Percentiles rank a stretch among this genome's conserved stretches.
These are phyloP conservation scores for Tricholoma sp. DNA, from an alignment of 768 basidiomycete species.

Conservation along the genomic window DNA sequence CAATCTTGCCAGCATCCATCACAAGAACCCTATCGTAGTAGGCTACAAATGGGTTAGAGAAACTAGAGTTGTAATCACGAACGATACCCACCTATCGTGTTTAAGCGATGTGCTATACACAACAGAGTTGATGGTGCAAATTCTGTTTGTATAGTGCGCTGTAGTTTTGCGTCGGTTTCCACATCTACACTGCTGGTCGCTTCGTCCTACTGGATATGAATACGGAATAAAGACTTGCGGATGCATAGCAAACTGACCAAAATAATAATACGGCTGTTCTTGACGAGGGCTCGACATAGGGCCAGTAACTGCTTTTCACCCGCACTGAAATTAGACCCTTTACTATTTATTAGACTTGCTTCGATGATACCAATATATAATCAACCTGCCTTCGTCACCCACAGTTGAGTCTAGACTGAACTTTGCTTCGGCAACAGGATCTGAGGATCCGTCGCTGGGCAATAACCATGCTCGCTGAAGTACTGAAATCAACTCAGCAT, in stretches of 20 bases:
- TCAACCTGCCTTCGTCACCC: slow-evolving; percentile 51
- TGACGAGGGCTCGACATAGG: slow-evolving; percentile 56
- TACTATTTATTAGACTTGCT: background rate
- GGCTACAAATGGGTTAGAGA: slow-evolving; percentile 22
- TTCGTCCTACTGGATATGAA: slow-evolving; percentile 5
- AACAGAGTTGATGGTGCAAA: slow-evolving; percentile 50
- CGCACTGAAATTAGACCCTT: slow-evolving; percentile 58
- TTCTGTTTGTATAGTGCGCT: slow-evolving; percentile 59
- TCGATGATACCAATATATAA: background rate
- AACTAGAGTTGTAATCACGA: background rate
- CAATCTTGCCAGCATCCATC: slow-evolving; percentile 61
- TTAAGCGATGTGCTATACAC: slow-evolving; percentile 48
- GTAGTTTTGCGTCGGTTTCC: slow-evolving; percentile 57
- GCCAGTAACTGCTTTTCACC: slow-evolving; percentile 69
- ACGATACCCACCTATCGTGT: slow-evolving; percentile 8
- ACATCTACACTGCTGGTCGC: slow-evolving; percentile 43
- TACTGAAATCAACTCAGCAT: slow-evolving; percentile 57
- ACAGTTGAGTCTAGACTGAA: slow-evolving; percentile 61
- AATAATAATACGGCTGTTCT: slow-evolving; percentile 54
- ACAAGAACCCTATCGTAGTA: slow-evolving; percentile 67
- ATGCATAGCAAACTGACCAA: slow-evolving; percentile 32
- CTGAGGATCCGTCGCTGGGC: slow-evolving; percentile 38
- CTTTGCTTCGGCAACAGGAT: slow-evolving; percentile 53
- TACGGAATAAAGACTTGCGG: background rate
- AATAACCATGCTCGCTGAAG: slow-evolving; percentile 60